These are phyloP conservation scores for Saccharomyces hybrid DNA, from an alignment of 1,139 yeast genomes.

Conservation along the genomic window DNA sequence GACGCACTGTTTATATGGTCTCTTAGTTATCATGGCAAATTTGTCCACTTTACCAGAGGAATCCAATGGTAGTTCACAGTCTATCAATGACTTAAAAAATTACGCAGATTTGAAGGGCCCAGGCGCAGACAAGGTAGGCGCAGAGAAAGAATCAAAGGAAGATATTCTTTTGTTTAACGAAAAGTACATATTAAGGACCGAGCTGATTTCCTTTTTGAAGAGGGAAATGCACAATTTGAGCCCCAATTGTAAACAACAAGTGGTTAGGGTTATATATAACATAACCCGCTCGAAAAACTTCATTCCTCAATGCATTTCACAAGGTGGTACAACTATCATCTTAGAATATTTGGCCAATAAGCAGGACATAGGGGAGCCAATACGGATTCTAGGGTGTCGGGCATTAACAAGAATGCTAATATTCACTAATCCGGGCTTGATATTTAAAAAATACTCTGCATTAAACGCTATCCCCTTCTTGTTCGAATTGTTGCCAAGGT, in stretches of 20 bases:
- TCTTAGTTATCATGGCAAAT: constrained; percentile 24
- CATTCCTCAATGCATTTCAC: constrained; percentile 21
- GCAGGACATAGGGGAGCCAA: constrained; percentile 9
- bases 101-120: constrained; percentile 20
- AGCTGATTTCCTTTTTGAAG: constrained; percentile 18
- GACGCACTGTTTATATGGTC: constrained; percentile 18
- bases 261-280: constrained; percentile 24
- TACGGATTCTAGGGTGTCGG: constrained; percentile 22
- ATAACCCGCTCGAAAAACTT: constrained; percentile 15
- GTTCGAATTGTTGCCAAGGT: constrained; percentile 19
- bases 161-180: constrained; percentile 19
- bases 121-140: constrained; percentile 6
- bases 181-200: constrained; percentile 16
- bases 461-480: constrained; percentile 26
- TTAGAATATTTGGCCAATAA: constrained; percentile 21
- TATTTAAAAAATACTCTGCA: constrained; percentile 27
- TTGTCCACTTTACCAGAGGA: constrained; percentile 19
- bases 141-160: constrained; percentile 14
- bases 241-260: constrained; percentile 22
- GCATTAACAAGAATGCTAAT: constrained; percentile 23
- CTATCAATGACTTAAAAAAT: constrained; percentile 19
- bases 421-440: constrained; percentile 23
- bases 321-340: constrained; percentile 23
- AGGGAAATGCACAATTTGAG: constrained; percentile 12
- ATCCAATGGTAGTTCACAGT: constrained; percentile 8